phyloP scores from a whole-genome alignment of 176 grass and related monocot genomes.

The Panicum miliaceum region DNA sequence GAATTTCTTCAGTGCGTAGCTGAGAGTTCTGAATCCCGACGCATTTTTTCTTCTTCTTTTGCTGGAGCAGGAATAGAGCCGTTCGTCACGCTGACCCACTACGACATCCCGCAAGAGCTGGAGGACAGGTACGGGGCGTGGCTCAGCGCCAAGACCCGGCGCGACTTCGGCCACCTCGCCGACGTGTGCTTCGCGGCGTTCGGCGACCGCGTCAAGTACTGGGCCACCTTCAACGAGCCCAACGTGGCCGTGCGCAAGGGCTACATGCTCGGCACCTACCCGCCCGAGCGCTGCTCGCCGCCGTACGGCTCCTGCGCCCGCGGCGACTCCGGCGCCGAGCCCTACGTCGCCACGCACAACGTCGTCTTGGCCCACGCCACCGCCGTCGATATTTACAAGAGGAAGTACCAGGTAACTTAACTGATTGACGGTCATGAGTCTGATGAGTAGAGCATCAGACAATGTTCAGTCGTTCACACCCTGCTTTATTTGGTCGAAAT shows the following conservation, averaged over 20 bases:
- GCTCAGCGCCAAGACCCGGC: constrained; percentile 55
- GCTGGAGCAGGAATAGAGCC: constrained; percentile 66
- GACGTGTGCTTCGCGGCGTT: constrained; percentile 76
- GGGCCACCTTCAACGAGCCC: constrained; percentile 85
- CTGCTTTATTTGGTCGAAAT: not conserved
- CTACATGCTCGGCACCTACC: constrained; percentile 24
- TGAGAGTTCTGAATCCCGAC: not conserved
- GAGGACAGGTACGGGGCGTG: constrained; percentile 65
- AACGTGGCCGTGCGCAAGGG: constrained; percentile 42
- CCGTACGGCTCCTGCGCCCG: constrained; percentile 16
- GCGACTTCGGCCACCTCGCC: constrained; percentile 62
- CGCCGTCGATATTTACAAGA: constrained; percentile 11
- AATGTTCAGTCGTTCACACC: not conserved
- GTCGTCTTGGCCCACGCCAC: constrained; percentile 13
- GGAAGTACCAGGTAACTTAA: not conserved
- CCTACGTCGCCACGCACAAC: constrained; percentile 1
- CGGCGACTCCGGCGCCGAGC: not conserved
- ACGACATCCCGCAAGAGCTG: constrained; percentile 66
- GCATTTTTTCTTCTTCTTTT: not conserved
- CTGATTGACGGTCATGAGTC: not conserved
- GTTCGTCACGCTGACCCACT: constrained; percentile 74
- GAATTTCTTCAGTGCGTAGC: not conserved
- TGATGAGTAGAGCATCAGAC: not conserved
- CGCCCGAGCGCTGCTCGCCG: constrained; percentile 11
- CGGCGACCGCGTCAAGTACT: constrained; percentile 72